Conservation (phyloP, 768 basidiomycete species). For the Mycena polygramma region DNA sequence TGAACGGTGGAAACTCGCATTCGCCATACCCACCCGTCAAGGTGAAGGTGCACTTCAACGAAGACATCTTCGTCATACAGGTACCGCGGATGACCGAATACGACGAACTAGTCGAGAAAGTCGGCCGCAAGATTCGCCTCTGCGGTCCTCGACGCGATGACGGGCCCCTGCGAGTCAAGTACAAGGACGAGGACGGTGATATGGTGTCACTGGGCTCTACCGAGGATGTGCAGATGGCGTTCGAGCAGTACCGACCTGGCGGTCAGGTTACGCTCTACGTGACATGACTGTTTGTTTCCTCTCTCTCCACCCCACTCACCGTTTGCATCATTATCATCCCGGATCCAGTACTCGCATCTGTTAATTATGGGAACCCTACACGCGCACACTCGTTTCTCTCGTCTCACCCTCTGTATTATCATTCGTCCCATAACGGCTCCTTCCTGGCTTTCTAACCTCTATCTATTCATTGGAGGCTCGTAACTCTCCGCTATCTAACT, state of each 20-base stretch:
- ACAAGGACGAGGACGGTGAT: conserved; percentile 94
- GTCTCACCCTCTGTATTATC: conserved; percentile 34
- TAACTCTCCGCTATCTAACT: conserved; percentile 41
- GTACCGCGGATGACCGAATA: conserved; percentile 86
- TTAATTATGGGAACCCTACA: conserved; percentile 41
- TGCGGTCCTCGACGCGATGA: conserved; percentile 88
- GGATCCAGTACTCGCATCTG: conserved; percentile 45
- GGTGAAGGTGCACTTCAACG: conserved; percentile 94
- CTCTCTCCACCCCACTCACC: conserved; percentile 37
- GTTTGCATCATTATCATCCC: conserved; percentile 32
- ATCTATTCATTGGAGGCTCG: conserved; percentile 37
- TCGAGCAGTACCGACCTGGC: conserved; percentile 85
- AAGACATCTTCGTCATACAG: conserved; percentile 96
- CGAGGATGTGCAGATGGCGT: conserved; percentile 95
- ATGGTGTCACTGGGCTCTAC: conserved; percentile 89
- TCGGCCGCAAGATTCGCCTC: conserved; percentile 92
- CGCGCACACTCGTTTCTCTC: conserved; percentile 35
- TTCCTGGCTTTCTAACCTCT: conserved; percentile 35
- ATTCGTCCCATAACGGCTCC: conserved; percentile 33
- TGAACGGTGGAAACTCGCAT: conserved; percentile 40
- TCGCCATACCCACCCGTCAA: conserved; percentile 70
- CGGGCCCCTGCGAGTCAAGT: conserved; percentile 87
- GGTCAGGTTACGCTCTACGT: conserved; percentile 87
- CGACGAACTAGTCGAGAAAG: conserved; percentile 87
- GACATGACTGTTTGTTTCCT: conserved; percentile 58